These are phyloP conservation scores for Zanthoxylum bungeanum DNA, from an alignment of 345 rosid genomes.

Conservation along the genomic window DNA sequence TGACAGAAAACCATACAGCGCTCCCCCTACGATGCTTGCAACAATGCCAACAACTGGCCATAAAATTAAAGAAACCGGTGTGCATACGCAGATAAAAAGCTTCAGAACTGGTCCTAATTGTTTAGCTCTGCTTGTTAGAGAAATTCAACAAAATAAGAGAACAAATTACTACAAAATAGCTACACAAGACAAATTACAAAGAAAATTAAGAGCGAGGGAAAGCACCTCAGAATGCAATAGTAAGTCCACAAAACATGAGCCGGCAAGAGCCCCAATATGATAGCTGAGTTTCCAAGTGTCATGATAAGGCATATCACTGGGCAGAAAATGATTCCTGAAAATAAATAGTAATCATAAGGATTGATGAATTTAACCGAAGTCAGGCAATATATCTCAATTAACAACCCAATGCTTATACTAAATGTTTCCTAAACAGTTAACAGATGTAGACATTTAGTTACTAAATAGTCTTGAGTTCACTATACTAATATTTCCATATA, in stretches of 20 bases:
- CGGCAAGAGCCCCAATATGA: conserved; percentile 72
- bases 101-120: conserved; percentile 74
- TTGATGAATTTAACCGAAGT: background rate
- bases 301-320: conserved; percentile 65
- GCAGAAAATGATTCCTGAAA: conserved; percentile 70
- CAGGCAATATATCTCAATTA: background rate
- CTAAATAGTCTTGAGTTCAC: background rate
- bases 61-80: conserved; percentile 49
- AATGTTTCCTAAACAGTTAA: background rate
- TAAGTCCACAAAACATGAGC: conserved; percentile 62
- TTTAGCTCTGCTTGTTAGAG: conserved; percentile 57
- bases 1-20: conserved; percentile 68
- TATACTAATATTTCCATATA: background rate
- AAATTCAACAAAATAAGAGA: conserved; percentile 23
- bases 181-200: conserved; percentile 9
- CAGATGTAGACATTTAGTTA: background rate
- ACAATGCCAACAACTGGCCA: conserved; percentile 60
- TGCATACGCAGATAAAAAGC: conserved; percentile 59
- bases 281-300: conserved; percentile 64
- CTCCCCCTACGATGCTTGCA: conserved; percentile 70
- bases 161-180: conserved; percentile 6
- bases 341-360: background rate
- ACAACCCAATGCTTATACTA: background rate
- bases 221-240: conserved; percentile 68
- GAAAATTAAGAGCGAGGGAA: conserved; percentile 9